phyloP scores from a whole-genome alignment of 2,329 filamentous ascomycete species.

The Ascochyta koolunga region DNA sequence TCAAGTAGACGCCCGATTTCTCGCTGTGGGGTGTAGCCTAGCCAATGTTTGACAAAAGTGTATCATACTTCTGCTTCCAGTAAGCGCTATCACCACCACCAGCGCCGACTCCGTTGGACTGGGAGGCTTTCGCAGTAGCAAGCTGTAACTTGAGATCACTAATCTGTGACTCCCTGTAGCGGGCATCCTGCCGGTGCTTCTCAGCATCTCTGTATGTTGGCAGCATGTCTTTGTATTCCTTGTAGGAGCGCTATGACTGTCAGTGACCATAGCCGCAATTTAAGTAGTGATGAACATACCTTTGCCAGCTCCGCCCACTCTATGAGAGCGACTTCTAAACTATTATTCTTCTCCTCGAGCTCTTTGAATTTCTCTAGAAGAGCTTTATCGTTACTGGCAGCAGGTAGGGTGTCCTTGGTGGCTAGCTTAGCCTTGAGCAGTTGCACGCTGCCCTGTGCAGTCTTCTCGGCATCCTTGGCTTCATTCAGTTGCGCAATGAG shows the following conservation, averaged over 20 bases:
- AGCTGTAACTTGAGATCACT: slow-evolving; percentile 27
- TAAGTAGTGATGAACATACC: slow-evolving; percentile 9
- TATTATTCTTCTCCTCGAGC: slow-evolving; percentile 21
- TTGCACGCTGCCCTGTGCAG: background rate
- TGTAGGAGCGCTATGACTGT: slow-evolving; percentile 31
- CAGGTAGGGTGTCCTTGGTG: background rate
- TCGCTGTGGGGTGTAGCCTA: background rate
- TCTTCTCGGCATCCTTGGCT: slow-evolving; percentile 5
- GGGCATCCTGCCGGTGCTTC: slow-evolving; percentile 19
- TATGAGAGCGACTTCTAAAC: slow-evolving; percentile 14
- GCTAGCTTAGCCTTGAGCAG: slow-evolving; percentile 11
- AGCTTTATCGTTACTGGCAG: background rate
- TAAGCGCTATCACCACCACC: slow-evolving; percentile 18
- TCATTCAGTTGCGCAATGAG: background rate
- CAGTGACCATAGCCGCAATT: background rate
- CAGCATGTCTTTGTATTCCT: slow-evolving; percentile 33
- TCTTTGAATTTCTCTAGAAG: slow-evolving; percentile 12
- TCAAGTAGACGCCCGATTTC: background rate
- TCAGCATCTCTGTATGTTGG: slow-evolving; percentile 30
- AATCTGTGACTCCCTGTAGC: slow-evolving; percentile 24
- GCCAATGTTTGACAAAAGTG: slow-evolving; percentile 25
- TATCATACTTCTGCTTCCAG: slow-evolving; percentile 38
- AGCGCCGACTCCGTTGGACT: slow-evolving; percentile 17
- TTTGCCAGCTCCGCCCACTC: slow-evolving; percentile 34
- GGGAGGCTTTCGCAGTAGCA: slow-evolving; percentile 13